A percentile compares a stretch with the other conserved stretches of the same genome.
phyloP scores from a whole-genome alignment of 805 yeast genomes.

The Saturnispora besseyi region DNA sequence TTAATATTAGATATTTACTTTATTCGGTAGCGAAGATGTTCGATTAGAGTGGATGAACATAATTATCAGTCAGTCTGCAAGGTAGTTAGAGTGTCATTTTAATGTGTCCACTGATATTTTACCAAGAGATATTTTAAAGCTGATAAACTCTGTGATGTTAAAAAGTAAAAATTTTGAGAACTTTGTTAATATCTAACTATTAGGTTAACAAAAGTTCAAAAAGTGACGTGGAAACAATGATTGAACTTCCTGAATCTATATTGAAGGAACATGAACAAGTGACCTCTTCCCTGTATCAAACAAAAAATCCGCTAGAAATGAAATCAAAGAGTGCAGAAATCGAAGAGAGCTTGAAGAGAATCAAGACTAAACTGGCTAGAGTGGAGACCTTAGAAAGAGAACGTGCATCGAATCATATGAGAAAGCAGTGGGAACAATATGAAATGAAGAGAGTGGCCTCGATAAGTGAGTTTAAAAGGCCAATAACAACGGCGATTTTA shows the following conservation, averaged over 20 bases:
- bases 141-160: background rate
- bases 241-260: background rate
- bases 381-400: background rate
- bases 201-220: background rate
- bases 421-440: slow-evolving; percentile 6
- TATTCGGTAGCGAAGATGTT: no score
- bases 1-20: no score
- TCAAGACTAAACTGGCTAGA: background rate
- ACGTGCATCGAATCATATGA: background rate
- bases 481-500: slow-evolving; percentile 3
- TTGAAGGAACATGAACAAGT: slow-evolving; percentile 1
- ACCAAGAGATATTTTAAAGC: no score
- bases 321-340: background rate
- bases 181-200: background rate
- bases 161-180: background rate
- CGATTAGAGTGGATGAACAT: no score
- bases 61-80: no score
- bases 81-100: no score
- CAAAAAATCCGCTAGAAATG: slow-evolving; percentile 8
- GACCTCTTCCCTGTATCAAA: slow-evolving; percentile 1
- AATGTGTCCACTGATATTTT: no score
- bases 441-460: slow-evolving; percentile 5
- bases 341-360: background rate
- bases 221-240: slow-evolving; percentile 40
- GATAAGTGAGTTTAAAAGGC: slow-evolving; percentile 4